These are phyloP conservation scores for Marsdenia floribunda DNA, from an alignment of 257 asterid species.

Conservation along the genomic window DNA sequence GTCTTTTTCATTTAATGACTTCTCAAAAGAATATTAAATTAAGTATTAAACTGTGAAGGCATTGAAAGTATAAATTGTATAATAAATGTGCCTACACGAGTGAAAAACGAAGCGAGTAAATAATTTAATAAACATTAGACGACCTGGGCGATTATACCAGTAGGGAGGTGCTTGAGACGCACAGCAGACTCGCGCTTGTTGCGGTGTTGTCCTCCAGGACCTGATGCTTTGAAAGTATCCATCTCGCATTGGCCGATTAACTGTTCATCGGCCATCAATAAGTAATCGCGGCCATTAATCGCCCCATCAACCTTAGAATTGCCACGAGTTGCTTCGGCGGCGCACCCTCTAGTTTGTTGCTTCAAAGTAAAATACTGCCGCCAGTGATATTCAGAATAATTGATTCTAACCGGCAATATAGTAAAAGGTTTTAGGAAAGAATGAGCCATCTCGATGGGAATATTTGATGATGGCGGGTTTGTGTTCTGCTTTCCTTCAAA, in stretches of 20 bases:
- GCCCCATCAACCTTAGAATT: conserved; percentile 13
- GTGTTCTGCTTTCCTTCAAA: background rate
- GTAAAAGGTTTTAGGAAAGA: background rate
- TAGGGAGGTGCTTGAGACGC: conserved; percentile 91
- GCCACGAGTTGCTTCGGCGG: conserved; percentile 9
- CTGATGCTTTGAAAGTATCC: conserved; percentile 78
- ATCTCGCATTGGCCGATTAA: conserved; percentile 81
- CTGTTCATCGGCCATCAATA: conserved; percentile 69
- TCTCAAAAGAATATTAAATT: too few relatives aligned
- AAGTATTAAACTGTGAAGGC: too few relatives aligned
- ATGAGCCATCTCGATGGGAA: background rate
- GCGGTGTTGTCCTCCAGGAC: conserved; percentile 99
- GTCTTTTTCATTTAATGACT: too few relatives aligned
- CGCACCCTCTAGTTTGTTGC: conserved; percentile 1
- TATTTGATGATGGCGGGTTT: background rate
- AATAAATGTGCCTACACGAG: background rate
- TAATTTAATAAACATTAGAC: background rate
- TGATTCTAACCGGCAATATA: background rate
- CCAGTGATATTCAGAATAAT: background rate
- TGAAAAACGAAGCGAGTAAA: too few relatives aligned
- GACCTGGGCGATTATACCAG: conserved; percentile 86
- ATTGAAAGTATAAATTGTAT: too few relatives aligned
- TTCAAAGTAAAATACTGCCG: background rate
- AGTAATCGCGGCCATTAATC: conserved; percentile 49
- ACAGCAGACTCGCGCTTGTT: conserved; percentile 97